Percentiles rank a stretch among this genome's conserved stretches.
Evolutionary conservation across 768 basidiomycete species (phyloP).

Genomic region (Gloeophyllum trabeum): DNA sequence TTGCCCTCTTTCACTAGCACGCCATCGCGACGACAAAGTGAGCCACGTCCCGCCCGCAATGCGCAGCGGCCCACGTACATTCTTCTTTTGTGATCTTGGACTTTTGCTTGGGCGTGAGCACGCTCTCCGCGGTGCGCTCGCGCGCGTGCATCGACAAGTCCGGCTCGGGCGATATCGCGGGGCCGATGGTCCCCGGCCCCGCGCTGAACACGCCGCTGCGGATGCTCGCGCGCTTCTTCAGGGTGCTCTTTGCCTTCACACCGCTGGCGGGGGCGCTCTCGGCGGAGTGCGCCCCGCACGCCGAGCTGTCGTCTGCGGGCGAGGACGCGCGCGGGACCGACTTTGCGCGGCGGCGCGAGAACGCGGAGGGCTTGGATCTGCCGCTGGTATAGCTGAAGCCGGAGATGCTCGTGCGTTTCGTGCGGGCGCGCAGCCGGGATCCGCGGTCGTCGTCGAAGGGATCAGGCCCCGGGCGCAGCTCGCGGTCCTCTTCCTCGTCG

Average conservation of each 20-base stretch:
- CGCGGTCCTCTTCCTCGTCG: neutral
- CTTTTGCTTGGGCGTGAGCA: conserved; percentile 38
- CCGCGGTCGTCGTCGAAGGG: too few species aligned
- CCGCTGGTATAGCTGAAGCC: neutral
- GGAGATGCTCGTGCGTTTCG: neutral
- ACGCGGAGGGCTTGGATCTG: too few species aligned
- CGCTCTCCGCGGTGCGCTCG: conserved; percentile 33
- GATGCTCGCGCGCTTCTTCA: conserved; percentile 6
- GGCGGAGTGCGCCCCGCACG: neutral
- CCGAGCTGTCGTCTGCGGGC: neutral
- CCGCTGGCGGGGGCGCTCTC: neutral
- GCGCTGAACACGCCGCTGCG: conserved; percentile 31
- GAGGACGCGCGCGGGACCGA: neutral
- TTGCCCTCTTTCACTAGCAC: conserved; percentile 44
- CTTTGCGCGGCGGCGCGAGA: too few species aligned
- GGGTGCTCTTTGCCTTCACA: neutral
- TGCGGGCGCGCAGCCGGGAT: too few species aligned
- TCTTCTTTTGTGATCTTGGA: conserved; percentile 38
- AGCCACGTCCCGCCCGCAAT: neutral
- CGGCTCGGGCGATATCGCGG: conserved; percentile 27
- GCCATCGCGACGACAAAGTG: neutral
- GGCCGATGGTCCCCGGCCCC: conserved; percentile 43
- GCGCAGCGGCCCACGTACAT: conserved; percentile 27
- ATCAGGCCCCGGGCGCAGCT: neutral
- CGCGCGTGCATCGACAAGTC: conserved; percentile 26